These are phyloP conservation scores for Naganishia cerealis DNA, from an alignment of 1,284 basidiomycete genomes.

Conservation along the genomic window DNA sequence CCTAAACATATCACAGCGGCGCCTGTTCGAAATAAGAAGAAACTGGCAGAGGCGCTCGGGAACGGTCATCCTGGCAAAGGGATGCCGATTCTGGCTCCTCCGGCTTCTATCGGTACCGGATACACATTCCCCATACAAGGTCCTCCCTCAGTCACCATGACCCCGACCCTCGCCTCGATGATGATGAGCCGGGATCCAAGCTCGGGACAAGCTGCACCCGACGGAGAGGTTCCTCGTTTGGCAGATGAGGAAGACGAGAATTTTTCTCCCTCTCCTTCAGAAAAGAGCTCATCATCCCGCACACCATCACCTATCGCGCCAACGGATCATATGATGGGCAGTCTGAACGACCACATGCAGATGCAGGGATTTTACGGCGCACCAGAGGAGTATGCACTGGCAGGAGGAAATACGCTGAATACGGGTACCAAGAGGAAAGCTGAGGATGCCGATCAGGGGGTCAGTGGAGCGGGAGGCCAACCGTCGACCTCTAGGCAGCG, in stretches of 20 bases:
- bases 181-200: slow-evolving; percentile 27
- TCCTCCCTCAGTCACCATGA: slow-evolving; percentile 12
- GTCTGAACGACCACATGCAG: slow-evolving; percentile 31
- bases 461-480: neutral
- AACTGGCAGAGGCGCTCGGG: slow-evolving; percentile 35
- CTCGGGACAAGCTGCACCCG: slow-evolving; percentile 16
- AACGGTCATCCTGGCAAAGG: slow-evolving; percentile 28
- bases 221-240: slow-evolving; percentile 2
- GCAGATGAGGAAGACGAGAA: slow-evolving; percentile 21
- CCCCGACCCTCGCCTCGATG: slow-evolving; percentile 22
- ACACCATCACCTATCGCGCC: slow-evolving; percentile 40
- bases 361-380: slow-evolving; percentile 22
- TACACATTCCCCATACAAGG: slow-evolving; percentile 12
- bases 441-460: slow-evolving; percentile 16
- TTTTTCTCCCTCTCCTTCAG: slow-evolving; percentile 29
- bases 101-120: slow-evolving; percentile 26
- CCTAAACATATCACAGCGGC: slow-evolving; percentile 88
- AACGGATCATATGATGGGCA: slow-evolving; percentile 27
- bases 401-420: slow-evolving; percentile 23
- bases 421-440: slow-evolving; percentile 26
- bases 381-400: slow-evolving; percentile 18
- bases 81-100: slow-evolving; percentile 6
- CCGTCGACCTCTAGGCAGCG: slow-evolving; percentile 12
- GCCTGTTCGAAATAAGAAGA: slow-evolving; percentile 56
- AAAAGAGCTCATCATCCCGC: slow-evolving; percentile 32